Evolutionary conservation across 2,329 filamentous ascomycete species (phyloP).

Genomic region (Trichoderma hamatum): DNA sequence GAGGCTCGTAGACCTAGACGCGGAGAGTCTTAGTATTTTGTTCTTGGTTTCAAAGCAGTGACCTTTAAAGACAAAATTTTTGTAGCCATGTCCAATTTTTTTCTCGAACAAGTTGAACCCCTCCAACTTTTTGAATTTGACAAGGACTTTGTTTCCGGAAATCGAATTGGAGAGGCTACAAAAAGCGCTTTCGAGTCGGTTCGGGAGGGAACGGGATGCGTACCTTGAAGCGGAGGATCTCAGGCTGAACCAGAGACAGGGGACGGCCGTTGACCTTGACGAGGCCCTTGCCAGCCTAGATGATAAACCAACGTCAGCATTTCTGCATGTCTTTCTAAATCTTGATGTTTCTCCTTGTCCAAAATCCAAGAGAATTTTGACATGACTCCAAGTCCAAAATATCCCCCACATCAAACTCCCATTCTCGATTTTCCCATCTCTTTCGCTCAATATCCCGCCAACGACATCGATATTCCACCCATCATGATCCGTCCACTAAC

Average conservation of each 20-base stretch:
- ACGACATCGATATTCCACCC: not conserved
- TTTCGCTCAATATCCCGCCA: not conserved
- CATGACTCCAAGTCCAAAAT: not conserved
- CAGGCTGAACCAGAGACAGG: constrained; percentile 89
- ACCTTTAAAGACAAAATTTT: not conserved
- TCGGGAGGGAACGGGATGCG: constrained; percentile 34
- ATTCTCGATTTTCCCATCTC: not conserved
- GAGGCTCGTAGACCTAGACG: constrained; percentile 88
- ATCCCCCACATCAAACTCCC: not conserved
- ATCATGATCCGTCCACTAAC: constrained; percentile 46
- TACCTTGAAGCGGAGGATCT: constrained; percentile 97
- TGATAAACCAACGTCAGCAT: constrained; percentile 36
- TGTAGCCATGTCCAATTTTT: constrained; percentile 14
- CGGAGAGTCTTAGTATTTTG: constrained; percentile 30
- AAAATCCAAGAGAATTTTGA: constrained; percentile 4
- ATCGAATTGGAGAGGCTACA: constrained; percentile 12
- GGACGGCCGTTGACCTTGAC: constrained; percentile 99
- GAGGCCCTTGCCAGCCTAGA: constrained; percentile 65
- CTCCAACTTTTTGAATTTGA: not conserved
- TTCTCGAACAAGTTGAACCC: not conserved
- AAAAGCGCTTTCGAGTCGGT: not conserved
- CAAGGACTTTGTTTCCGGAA: not conserved
- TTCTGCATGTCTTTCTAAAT: constrained; percentile 14
- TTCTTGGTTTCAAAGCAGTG: not conserved
- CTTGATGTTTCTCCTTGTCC: not conserved